A percentile compares a stretch with the other conserved stretches of the same genome.
Evolutionary conservation across 345 rosid genomes (phyloP).

Genomic region (Syzygium grande): DNA sequence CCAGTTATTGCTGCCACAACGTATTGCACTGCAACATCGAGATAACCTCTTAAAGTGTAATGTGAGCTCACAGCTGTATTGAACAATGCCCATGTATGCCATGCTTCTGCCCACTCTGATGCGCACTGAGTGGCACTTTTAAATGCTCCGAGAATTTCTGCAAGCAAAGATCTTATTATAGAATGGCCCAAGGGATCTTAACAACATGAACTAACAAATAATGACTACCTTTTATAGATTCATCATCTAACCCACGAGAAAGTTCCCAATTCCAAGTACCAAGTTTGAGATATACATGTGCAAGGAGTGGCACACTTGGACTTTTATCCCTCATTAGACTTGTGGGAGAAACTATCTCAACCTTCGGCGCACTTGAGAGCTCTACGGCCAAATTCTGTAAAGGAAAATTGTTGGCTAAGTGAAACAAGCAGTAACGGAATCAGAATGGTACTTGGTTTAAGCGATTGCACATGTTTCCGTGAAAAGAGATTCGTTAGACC

Average conservation of each 20-base stretch:
- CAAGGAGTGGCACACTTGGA: constrained; percentile 58
- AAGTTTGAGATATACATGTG: constrained; percentile 72
- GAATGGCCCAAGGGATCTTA: neutral
- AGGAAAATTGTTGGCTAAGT: constrained; percentile 4
- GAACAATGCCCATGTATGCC: constrained; percentile 98
- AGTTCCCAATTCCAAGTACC: constrained; percentile 94
- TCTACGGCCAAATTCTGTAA: constrained; percentile 65
- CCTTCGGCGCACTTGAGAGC: constrained; percentile 48
- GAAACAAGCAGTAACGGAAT: neutral
- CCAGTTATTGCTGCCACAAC: constrained; percentile 97
- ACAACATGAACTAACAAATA: neutral
- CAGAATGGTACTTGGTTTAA: neutral
- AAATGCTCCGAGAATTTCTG: constrained; percentile 74
- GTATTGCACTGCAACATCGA: constrained; percentile 55
- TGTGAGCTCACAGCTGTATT: constrained; percentile 97
- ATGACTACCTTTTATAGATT: constrained; percentile 55
- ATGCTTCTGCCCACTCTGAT: constrained; percentile 84
- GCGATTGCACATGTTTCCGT: neutral
- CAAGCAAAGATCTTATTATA: neutral
- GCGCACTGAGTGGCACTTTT: constrained; percentile 77
- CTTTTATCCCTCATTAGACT: constrained; percentile 35
- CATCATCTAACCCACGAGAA: constrained; percentile 81
- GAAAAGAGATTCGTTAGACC: constrained; percentile 26
- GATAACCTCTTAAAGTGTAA: constrained; percentile 53
- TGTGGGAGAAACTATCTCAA: constrained; percentile 41